phyloP scores from a whole-genome alignment of 1,284 basidiomycete species.

The Apiotrichum sp. region DNA sequence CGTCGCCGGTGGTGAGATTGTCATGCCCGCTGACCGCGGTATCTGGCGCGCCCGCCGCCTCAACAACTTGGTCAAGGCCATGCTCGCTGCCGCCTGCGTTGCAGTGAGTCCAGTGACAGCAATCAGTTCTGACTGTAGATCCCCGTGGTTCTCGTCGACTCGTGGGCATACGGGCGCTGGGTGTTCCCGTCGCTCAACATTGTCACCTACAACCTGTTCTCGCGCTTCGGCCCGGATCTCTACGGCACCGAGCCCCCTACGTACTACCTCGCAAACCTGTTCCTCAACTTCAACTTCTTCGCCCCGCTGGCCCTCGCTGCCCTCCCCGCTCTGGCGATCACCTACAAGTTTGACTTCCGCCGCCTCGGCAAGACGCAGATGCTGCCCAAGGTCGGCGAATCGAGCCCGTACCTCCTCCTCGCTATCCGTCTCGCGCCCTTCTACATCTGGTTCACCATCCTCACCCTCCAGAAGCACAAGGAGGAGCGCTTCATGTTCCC shows the following conservation, averaged over 20 bases:
- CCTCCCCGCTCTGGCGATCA: constrained; percentile 71
- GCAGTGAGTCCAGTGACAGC: constrained; percentile 54
- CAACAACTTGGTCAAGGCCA: constrained; percentile 58
- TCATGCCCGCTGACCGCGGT: constrained; percentile 52
- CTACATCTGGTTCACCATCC: constrained; percentile 79
- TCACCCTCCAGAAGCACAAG: constrained; percentile 83
- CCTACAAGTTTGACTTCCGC: constrained; percentile 66
- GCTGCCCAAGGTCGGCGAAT: constrained; percentile 55
- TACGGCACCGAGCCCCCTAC: constrained; percentile 86
- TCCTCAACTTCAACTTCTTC: constrained; percentile 89
- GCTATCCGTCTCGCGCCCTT: constrained; percentile 71
- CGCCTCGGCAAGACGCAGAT: constrained; percentile 64
- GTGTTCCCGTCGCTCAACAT: constrained; percentile 89
- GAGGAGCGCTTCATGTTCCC: constrained; percentile 99
- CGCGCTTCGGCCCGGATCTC: constrained; percentile 64
- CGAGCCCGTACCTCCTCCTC: constrained; percentile 69
- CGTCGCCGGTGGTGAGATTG: constrained; percentile 64
- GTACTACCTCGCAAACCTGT: constrained; percentile 78
- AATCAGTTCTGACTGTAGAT: constrained; percentile 35
- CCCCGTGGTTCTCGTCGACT: constrained; percentile 75
- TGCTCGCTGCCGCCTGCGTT: constrained; percentile 57
- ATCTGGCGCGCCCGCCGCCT: constrained; percentile 60
- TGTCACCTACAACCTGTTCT: constrained; percentile 84
- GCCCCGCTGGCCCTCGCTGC: constrained; percentile 71
- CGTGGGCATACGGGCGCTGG: constrained; percentile 74